These are phyloP conservation scores for Cicer chorassanicum DNA, from an alignment of 306 rosid species.

Conservation along the genomic window DNA sequence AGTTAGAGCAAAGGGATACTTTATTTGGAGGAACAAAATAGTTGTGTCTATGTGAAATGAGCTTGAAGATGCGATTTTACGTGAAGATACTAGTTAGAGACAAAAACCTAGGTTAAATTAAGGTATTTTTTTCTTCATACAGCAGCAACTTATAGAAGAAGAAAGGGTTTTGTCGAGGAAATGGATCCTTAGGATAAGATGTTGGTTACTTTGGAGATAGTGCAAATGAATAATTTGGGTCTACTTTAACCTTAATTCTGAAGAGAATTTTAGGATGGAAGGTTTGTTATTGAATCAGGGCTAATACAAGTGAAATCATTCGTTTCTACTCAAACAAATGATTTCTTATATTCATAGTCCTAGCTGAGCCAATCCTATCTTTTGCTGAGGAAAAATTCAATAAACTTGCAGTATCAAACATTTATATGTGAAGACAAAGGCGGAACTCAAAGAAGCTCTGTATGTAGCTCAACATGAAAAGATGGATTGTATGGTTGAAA, in stretches of 20 bases:
- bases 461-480: conserved; percentile 58
- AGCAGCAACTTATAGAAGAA: background rate
- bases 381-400: conserved; percentile 45
- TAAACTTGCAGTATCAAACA: conserved; percentile 73
- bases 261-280: background rate
- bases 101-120: background rate
- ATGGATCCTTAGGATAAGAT: background rate
- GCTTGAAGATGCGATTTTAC: background rate
- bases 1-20: background rate
- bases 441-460: conserved; percentile 73
- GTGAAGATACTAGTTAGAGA: conserved; percentile 5
- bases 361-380: conserved; percentile 34
- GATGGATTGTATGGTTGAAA: conserved; percentile 74
- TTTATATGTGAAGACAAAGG: conserved; percentile 70
- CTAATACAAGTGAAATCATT: background rate
- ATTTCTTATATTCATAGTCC: conserved; percentile 24
- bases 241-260: conserved; percentile 13
- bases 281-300: conserved; percentile 8
- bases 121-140: background rate
- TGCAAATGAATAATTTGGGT: conserved; percentile 4
- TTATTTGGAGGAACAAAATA: conserved; percentile 14
- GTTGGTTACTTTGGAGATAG: conserved; percentile 3
- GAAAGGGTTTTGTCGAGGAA: conserved; percentile 5
- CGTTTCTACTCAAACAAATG: background rate
- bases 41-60: background rate